Percentiles rank a stretch among this genome's conserved stretches.
phyloP scores from a whole-genome alignment of 2,329 filamentous ascomycete species.

The Alternaria arborescens region DNA sequence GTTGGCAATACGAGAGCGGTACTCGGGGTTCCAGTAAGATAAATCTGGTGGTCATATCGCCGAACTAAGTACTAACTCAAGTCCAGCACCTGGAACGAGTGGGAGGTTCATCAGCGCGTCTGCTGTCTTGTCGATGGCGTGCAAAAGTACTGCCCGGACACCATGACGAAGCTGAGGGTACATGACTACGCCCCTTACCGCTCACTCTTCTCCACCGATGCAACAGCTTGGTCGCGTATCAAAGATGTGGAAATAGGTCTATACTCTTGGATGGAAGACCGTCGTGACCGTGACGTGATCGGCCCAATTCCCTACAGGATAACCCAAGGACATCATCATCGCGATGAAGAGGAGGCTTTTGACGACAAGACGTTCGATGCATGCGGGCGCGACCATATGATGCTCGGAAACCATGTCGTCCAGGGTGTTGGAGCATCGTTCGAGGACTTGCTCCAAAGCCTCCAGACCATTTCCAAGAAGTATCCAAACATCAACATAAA shows the following conservation, averaged over 20 bases:
- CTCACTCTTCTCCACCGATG: slow-evolving; percentile 46
- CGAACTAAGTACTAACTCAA: slow-evolving; percentile 16
- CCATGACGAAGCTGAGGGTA: slow-evolving; percentile 43
- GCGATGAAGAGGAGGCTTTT: slow-evolving; percentile 48
- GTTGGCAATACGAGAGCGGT: slow-evolving; percentile 45
- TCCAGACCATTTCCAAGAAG: slow-evolving; percentile 41
- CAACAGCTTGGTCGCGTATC: slow-evolving; percentile 41
- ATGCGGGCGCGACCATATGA: slow-evolving; percentile 47
- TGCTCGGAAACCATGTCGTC: slow-evolving; percentile 45
- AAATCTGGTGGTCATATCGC: too few relatives aligned
- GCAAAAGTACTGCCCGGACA: slow-evolving; percentile 40
- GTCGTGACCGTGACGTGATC: slow-evolving; percentile 45
- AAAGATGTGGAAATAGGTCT: slow-evolving; percentile 45
- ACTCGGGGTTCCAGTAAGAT: slow-evolving; percentile 45
- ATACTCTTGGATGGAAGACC: slow-evolving; percentile 48
- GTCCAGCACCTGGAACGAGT: slow-evolving; percentile 46
- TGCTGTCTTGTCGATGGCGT: slow-evolving; percentile 49
- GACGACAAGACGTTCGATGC: slow-evolving; percentile 46
- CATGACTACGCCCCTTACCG: slow-evolving; percentile 49
- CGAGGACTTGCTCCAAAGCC: slow-evolving; percentile 42
- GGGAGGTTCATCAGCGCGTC: slow-evolving; percentile 49
- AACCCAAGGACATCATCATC: slow-evolving; percentile 44
- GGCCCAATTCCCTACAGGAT: slow-evolving; percentile 46
- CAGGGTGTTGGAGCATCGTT: slow-evolving; percentile 45
- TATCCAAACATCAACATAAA: slow-evolving; percentile 46